phyloP scores from a whole-genome alignment of 78 protist genomes.

The Paulinella micropora region DNA sequence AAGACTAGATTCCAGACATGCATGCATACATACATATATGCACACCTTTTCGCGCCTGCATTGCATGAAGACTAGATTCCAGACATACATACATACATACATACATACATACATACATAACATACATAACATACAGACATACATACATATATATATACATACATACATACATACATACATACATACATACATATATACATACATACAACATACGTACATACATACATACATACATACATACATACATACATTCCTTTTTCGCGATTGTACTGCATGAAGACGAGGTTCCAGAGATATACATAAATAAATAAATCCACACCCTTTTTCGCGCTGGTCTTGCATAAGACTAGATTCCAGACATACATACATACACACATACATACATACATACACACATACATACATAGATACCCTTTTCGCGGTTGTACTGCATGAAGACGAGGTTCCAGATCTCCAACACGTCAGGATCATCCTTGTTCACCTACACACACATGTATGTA shows the following conservation, averaged over 20 bases:
- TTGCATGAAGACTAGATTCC: constrained; percentile 88
- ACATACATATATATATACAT: background rate
- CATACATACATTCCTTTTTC: constrained; percentile 1
- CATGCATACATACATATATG: background rate
- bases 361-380: background rate
- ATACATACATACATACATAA: background rate
- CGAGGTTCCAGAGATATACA: constrained; percentile 97
- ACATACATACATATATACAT: background rate
- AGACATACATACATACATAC: constrained; percentile 30
- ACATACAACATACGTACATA: background rate
- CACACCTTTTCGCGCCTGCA: constrained; percentile 41
- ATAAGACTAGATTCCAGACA: too few species aligned
- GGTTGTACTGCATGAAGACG: constrained; percentile 83
- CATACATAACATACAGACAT: background rate
- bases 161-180: background rate
- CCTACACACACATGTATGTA: background rate
- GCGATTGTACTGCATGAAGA: constrained; percentile 80
- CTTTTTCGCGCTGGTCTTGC: too few species aligned
- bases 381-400: background rate
- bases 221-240: background rate
- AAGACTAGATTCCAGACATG: background rate
- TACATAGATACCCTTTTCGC: constrained; percentile 20
- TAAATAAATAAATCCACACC: too few species aligned
- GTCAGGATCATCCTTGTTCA: constrained; percentile 84
- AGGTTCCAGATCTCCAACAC: constrained; percentile 93